Percentiles rank a stretch among this genome's conserved stretches.
Conservation (phyloP, 768 basidiomycete genomes). For the Trametes cinnabarina region DNA sequence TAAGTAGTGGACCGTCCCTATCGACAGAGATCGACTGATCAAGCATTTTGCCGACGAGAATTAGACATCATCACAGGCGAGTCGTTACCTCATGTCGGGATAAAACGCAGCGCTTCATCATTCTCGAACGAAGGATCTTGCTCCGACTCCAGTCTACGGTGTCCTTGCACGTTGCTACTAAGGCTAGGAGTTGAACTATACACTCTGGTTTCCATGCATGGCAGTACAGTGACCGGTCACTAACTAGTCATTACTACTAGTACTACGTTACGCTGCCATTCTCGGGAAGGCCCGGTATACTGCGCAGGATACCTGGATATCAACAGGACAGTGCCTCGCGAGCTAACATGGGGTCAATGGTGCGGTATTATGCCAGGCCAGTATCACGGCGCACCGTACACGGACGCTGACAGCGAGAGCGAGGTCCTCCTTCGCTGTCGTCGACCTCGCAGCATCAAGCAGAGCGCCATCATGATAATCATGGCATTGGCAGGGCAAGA, state of each 20-base stretch:
- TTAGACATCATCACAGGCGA: conserved; percentile 10
- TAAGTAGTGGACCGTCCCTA: not conserved
- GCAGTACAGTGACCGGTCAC: too few relatives aligned
- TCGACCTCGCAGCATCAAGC: conserved; percentile 6
- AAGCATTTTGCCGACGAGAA: not conserved
- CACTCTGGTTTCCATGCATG: not conserved
- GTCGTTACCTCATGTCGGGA: conserved; percentile 11
- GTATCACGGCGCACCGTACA: not conserved
- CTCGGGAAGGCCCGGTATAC: too few relatives aligned
- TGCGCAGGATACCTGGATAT: too few relatives aligned
- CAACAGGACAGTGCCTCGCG: too few relatives aligned
- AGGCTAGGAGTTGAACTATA: not conserved
- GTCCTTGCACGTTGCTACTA: not conserved
- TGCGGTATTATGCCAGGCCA: too few relatives aligned
- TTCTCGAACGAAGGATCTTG: not conserved
- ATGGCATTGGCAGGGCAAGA: conserved; percentile 7
- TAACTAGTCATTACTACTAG: too few relatives aligned
- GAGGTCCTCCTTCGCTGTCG: not conserved
- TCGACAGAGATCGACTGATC: not conserved
- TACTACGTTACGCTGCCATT: too few relatives aligned
- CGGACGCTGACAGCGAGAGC: not conserved
- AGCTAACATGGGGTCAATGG: too few relatives aligned
- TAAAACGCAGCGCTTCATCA: not conserved
- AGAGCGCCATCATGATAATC: conserved; percentile 13
- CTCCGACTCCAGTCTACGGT: not conserved